Evolutionary conservation across 108 stramenopile species (phyloP), one percentile per base, ranked within the genome.

Genomic region (Skeletonema costatum): DNA sequence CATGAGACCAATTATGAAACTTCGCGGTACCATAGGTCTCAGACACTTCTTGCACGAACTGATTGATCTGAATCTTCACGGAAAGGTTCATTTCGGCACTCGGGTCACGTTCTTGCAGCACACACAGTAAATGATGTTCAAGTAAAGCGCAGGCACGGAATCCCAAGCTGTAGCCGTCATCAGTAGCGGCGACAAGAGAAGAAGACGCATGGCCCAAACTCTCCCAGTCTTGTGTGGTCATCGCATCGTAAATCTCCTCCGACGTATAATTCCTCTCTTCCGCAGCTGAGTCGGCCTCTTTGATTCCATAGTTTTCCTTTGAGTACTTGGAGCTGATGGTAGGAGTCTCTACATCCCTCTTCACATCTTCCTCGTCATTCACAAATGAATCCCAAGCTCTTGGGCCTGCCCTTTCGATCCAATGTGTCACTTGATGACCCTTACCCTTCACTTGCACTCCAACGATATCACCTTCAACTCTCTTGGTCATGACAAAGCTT

Each of bases 371-470:
- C 9, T 56, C 4, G 9, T 56, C 53, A n/a, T 56, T 56, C 53
- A 56, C 53, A 56, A 9, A 56, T 10, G 53, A 56, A 56, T 56
- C 53, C 53, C 53, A 56, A 1, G 53, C 32, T 69, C 68, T 69
- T 33, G 51, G 51, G 35, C 56, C 32, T 10, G 68, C 75, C 19
- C 35, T 58, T 17, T 70, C 70, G 5, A 76, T 32, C 75, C 75
- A 76, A 30, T 70, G 77, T 32, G 81, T 82, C 7, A 38, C 66
- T 29, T 71, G 75, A 19, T 77, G 76, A 6, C 81, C 81, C 48
- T 82, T 82, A 17, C 81, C 81, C 65, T 82, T 82, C 17, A 82
- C 41, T 29, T 72, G 51, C 7, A 82, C 62, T 10, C 81, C 81
- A n/a, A 56, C 61, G 5, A 64, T 17, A 30, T 64, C 81, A 19